A percentile compares a stretch with the other conserved stretches of the same genome.
Evolutionary conservation across 345 rosid genomes (phyloP).

Genomic region (Sisymbrium irio): DNA sequence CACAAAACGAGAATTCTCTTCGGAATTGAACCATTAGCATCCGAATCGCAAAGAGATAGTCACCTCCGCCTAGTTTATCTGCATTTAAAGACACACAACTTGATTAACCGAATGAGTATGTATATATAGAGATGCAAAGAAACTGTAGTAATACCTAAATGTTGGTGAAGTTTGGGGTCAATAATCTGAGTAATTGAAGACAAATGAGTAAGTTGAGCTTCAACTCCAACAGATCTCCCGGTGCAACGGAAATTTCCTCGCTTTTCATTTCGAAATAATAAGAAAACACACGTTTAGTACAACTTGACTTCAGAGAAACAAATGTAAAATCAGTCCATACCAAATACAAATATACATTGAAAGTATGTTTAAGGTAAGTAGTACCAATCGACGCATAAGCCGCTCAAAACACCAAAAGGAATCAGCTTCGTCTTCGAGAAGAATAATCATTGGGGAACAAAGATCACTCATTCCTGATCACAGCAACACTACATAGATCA

Average conservation of each 20-base stretch:
- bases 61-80: slow-evolving; percentile 95
- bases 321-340: background rate
- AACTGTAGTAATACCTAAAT: slow-evolving; percentile 59
- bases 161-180: slow-evolving; percentile 96
- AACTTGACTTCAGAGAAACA: background rate
- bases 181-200: slow-evolving; percentile 85
- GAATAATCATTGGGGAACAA: slow-evolving; percentile 97
- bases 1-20: slow-evolving; percentile 94
- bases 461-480: slow-evolving; percentile 96
- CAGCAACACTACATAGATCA: background rate
- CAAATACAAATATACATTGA: background rate
- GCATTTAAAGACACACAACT: slow-evolving; percentile 15
- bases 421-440: slow-evolving; percentile 90
- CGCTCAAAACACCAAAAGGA: slow-evolving; percentile 99
- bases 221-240: slow-evolving; percentile 90
- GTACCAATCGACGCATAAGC: slow-evolving; percentile 96
- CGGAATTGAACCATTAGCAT: slow-evolving; percentile 99
- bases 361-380: slow-evolving; percentile 21
- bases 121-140: background rate
- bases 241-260: slow-evolving; percentile 93
- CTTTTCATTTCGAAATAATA: slow-evolving; percentile 36
- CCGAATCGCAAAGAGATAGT: slow-evolving; percentile 91
- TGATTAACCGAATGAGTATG: background rate
- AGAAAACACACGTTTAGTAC: background rate
- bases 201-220: slow-evolving; percentile 80